Base-by-base conservation (phyloP, 495 filamentous ascomycete genomes). In the Choiromyces venosus region DNA sequence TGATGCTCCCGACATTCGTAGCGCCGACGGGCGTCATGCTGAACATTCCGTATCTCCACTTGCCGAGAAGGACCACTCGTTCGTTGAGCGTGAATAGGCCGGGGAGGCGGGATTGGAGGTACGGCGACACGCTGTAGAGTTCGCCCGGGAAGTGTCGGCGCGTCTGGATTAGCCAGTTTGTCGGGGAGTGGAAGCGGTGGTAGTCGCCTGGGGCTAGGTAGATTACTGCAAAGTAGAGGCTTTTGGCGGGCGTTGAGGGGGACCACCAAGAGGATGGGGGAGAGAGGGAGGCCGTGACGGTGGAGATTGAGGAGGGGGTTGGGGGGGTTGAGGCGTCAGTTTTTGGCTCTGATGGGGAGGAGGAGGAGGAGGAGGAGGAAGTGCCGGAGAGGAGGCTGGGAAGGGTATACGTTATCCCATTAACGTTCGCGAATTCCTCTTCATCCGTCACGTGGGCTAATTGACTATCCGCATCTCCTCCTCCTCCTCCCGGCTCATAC, bases 201-300 rank as follows among this genome's bases (percentile, higher is more conserved):
- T 99, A 99, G 83, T 99, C 95, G 37, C 95, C 95, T 0, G 95
- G 95, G 0, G 95, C 95, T n/a, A 99, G 88, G 84, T 99, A 99
- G 79, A 99, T 89, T 71, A 99, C 95, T 65, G 90, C 89, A 82
- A 97, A 99, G 85, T 93, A 97, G 37, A 99, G 88, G n/a, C 75
- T 81, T 18, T 72, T 65, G 44, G 44, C 37, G 29, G 21, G n/a
- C 35, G 44, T 40, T n/a, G 39, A 37, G 61, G 42, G 68, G 0
- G 66, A 61, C 9, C 67, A 38, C 66, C 71, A 80, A 71, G 74
- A 79, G 29, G 65, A 65, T 33, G 71, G 71, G 1, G 88, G 87
- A 16, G 92, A 93, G 66, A 99, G 86, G 73, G 97, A 93, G 40
- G 91, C 92, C 71, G 89, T 86, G 29, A 98, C 95, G 80, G 94